Evolutionary conservation across 148 eudicot genomes (phyloP).

Genomic region (Diospyros lotus): DNA sequence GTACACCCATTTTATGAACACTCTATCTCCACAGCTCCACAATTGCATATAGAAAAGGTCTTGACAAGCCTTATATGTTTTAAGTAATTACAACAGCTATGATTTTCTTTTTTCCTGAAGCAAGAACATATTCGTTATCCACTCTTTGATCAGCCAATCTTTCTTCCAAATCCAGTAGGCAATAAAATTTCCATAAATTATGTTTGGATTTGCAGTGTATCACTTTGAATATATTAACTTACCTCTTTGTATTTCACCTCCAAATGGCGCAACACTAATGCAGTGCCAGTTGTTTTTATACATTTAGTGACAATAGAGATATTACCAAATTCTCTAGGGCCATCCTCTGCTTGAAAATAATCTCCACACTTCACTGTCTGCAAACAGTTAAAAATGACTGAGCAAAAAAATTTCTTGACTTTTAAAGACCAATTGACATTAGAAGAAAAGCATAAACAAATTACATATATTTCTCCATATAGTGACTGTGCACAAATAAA

Average conservation of each 20-base stretch:
- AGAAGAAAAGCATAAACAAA: not conserved
- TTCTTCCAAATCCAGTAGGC: not conserved
- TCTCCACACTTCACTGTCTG: constrained; percentile 92
- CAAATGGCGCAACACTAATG: constrained; percentile 63
- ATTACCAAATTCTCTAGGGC: constrained; percentile 85
- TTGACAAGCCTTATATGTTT: not conserved
- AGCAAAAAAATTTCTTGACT: not conserved
- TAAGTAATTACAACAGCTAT: not conserved
- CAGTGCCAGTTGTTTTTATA: constrained; percentile 51
- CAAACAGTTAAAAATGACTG: constrained; percentile 6
- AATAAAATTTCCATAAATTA: not conserved
- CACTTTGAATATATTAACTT: constrained; percentile 1
- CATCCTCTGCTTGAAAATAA: constrained; percentile 89
- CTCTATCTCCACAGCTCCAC: not conserved
- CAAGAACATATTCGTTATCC: no score
- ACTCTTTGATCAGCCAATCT: not conserved
- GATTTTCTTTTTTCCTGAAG: not conserved
- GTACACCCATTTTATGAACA: no score
- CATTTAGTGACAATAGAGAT: constrained; percentile 58
- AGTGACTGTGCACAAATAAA: not conserved
- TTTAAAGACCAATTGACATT: not conserved
- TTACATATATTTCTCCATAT: not conserved
- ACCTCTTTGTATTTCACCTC: constrained; percentile 86
- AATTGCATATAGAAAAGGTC: not conserved
- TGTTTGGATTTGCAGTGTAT: not conserved